Evolutionary conservation across 352 stramenopile species (phyloP).

Genomic region (Peronosclerospora sorghi): DNA sequence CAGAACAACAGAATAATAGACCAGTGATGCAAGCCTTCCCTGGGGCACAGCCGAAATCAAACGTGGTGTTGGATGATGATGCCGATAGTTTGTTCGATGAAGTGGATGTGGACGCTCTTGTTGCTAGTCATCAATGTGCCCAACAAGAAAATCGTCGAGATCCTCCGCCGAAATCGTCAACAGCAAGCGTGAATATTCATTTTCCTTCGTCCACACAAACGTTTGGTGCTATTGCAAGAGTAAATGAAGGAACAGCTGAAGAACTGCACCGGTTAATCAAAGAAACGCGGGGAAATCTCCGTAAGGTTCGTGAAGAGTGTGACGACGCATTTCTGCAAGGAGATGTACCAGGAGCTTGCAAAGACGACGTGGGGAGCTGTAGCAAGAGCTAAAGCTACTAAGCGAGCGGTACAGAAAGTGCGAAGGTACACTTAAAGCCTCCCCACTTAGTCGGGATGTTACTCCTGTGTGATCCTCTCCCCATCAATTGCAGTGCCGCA

Average conservation of each 20-base stretch:
- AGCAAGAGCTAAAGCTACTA: constrained; percentile 45
- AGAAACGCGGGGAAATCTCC: constrained; percentile 45
- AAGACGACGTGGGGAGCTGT: constrained; percentile 32
- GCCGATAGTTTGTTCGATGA: constrained; percentile 24
- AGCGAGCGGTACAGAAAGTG: constrained; percentile 51
- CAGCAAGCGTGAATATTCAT: constrained; percentile 9
- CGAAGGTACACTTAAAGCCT: constrained; percentile 20
- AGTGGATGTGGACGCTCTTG: constrained; percentile 45
- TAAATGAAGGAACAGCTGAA: constrained; percentile 10
- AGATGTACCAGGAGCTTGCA: constrained; percentile 47
- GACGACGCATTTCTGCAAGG: constrained; percentile 76
- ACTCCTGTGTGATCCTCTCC: constrained; percentile 6
- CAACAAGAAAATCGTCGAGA: constrained; percentile 12
- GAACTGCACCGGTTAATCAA: constrained; percentile 44
- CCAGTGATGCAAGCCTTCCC: background rate
- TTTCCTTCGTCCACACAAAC: constrained; percentile 10
- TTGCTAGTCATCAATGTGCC: constrained; percentile 33
- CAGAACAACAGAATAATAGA: constrained; percentile 2
- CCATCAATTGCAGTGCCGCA: constrained; percentile 2
- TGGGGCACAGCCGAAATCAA: constrained; percentile 3
- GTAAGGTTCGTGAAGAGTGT: constrained; percentile 62
- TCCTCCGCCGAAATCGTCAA: background rate
- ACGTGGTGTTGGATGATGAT: constrained; percentile 10
- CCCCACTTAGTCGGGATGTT: constrained; percentile 9
- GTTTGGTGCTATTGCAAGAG: constrained; percentile 12